Evolutionary conservation across 2,329 filamentous ascomycete species (phyloP), one percentile per base, ranked within the genome.

Genomic region (Acarospora socialis): DNA sequence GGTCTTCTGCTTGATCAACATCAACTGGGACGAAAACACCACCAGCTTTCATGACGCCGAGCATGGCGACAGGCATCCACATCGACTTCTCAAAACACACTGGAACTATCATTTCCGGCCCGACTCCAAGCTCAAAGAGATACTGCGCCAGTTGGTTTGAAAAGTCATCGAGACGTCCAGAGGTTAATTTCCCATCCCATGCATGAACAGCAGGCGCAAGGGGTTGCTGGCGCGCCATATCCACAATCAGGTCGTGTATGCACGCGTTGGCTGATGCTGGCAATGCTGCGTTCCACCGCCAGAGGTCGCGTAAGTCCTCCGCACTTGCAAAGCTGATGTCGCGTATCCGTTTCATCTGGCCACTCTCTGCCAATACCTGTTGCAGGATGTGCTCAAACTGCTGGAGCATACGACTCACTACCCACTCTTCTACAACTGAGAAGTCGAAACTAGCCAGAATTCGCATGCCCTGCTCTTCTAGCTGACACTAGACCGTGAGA

Each of bases 21-120:
- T 61, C 57, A 0, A 62, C 29, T 0, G 53, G 50, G 6, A 44
- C 42, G 34, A 48, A 53, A 0, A 46, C 45, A 2, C 43, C 49
- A 2, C 55, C 56, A n/a, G 53, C 48, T 28, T 55, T 57, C 20
- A 59, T 35, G 1, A 58, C 47, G 1, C 44, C 53, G 7, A 60
- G 35, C 35, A 54, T 52, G 0, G 51, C 48, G 3, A 57, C 43
- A 4, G 47, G 33, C 1, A 43, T 44, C 52, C 50, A 58, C 21
- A 40, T 43, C 3, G 53, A 56, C 40, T 58, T 59, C 12, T 55
- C 49, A 25, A 57, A 56, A 24, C 46, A 50, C 22, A 59, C 32
- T 0, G 53, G 52, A 4, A 59, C 46, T 0, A 55, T 21, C 2
- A 37, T 38, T 19, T 54, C 54, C 0, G 44, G 44, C 0, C 40